Percentiles rank a stretch among this genome's conserved stretches.
phyloP scores from a whole-genome alignment of 306 rosid species.

The Malus fusca region DNA sequence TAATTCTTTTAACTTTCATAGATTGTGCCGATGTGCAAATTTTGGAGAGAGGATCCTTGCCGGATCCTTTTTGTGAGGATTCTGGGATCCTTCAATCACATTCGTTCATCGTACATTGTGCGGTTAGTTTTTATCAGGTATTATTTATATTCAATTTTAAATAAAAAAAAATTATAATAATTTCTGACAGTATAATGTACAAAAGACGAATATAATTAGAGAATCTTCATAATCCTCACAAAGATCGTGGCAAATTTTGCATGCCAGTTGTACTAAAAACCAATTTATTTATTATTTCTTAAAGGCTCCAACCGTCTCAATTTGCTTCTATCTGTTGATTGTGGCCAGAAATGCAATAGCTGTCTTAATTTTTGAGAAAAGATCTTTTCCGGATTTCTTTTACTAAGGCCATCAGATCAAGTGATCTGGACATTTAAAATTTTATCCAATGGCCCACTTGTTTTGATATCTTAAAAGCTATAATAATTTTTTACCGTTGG shows the following conservation, averaged over 20 bases:
- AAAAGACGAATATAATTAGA: rapidly evolving
- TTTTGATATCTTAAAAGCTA: rapidly evolving
- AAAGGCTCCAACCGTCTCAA: not conserved
- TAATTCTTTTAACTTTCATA: not conserved
- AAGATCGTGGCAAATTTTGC: not conserved
- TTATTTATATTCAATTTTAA: too few species aligned
- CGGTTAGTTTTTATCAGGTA: too few species aligned
- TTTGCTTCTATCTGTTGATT: not conserved
- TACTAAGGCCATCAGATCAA: rapidly evolving
- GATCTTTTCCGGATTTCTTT: too few species aligned
- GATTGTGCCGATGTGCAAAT: not conserved
- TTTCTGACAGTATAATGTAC: rapidly evolving
- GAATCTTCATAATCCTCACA: rapidly evolving
- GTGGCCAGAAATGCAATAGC: not conserved
- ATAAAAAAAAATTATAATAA: too few species aligned
- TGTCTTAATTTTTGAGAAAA: not conserved
- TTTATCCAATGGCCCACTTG: rapidly evolving
- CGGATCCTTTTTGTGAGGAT: too few species aligned
- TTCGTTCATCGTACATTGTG: too few species aligned
- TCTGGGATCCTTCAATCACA: too few species aligned
- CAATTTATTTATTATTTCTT: too few species aligned
- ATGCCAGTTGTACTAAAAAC: not conserved
- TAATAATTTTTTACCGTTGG: too few species aligned
- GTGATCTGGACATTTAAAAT: too few species aligned
- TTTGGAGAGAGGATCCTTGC: too few species aligned